These are phyloP conservation scores for Cutaneotrichosporon dermatis DNA, from an alignment of 1,284 basidiomycete species.

Conservation along the genomic window DNA sequence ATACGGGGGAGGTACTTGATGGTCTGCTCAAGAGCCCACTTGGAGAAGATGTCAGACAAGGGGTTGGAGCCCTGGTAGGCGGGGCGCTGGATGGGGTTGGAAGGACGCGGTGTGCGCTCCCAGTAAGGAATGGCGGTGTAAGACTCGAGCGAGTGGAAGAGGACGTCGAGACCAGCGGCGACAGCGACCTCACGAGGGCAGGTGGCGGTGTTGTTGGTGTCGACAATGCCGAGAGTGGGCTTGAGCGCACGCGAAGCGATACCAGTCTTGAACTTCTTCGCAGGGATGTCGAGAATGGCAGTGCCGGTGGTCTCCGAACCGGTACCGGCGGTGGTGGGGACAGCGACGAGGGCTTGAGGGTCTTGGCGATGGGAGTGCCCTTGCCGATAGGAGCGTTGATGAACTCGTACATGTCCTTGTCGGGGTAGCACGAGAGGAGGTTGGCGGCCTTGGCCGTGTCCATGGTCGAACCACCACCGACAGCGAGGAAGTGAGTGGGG, in stretches of 20 bases:
- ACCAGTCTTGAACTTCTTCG: constrained; percentile 89
- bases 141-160: constrained; percentile 91
- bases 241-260: constrained; percentile 89
- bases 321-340: constrained; percentile 93
- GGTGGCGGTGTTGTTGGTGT: constrained; percentile 78
- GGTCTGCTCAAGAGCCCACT: constrained; percentile 88
- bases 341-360: constrained; percentile 82
- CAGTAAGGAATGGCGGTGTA: constrained; percentile 57
- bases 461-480: constrained; percentile 93
- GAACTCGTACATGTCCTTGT: constrained; percentile 88
- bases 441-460: constrained; percentile 95
- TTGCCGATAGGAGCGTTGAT: constrained; percentile 95
- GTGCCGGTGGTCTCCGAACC: constrained; percentile 97
- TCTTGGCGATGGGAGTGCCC: constrained; percentile 73
- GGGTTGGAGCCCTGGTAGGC: constrained; percentile 97
- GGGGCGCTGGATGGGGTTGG: constrained; percentile 75
- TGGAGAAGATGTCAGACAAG: constrained; percentile 90
- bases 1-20: constrained; percentile 87
- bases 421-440: constrained; percentile 72
- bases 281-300: constrained; percentile 81
- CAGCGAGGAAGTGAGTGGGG: constrained; percentile 90
- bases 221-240: constrained; percentile 80
- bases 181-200: constrained; percentile 83
- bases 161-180: constrained; percentile 83
- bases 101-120: constrained; percentile 80